A percentile compares a stretch with the other conserved stretches of the same genome.
phyloP scores from a whole-genome alignment of 805 yeast species.

The Clavispora carvajalis region DNA sequence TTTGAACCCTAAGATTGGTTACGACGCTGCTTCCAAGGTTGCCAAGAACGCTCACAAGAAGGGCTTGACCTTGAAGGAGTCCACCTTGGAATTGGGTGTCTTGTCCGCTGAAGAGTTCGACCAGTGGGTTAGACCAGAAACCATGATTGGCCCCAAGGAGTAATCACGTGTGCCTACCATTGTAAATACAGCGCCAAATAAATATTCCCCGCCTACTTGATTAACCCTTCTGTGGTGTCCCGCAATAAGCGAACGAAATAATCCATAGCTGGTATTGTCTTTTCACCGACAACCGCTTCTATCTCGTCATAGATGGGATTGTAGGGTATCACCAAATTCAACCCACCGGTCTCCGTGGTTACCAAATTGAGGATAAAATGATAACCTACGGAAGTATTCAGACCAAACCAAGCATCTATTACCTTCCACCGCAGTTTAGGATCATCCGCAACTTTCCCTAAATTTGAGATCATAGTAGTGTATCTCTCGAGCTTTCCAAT shows the following conservation, averaged over 20 bases:
- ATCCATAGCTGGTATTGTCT: conserved; percentile 5
- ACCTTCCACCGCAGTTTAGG: not conserved
- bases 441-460: conserved; percentile 7
- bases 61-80: conserved; percentile 91
- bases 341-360: conserved; percentile 6
- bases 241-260: conserved; percentile 4
- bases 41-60: conserved; percentile 99
- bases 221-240: not conserved
- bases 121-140: conserved; percentile 96
- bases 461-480: conserved; percentile 8
- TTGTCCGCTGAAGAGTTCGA: conserved; percentile 83
- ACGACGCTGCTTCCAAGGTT: conserved; percentile 94
- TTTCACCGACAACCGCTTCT: not conserved
- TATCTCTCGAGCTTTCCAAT: conserved; percentile 2
- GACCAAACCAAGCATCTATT: conserved; percentile 7
- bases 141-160: conserved; percentile 92
- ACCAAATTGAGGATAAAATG: conserved; percentile 10
- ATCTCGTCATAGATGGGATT: conserved; percentile 6
- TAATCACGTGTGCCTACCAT: conserved; percentile 11
- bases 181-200: not conserved
- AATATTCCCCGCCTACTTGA: not conserved
- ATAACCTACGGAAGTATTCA: conserved; percentile 6
- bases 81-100: conserved; percentile 87
- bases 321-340: conserved; percentile 7
- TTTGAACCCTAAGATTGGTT: conserved; percentile 97